Base-by-base conservation (phyloP, 495 filamentous ascomycete species). In the Aspergillus carlsbadensis region DNA sequence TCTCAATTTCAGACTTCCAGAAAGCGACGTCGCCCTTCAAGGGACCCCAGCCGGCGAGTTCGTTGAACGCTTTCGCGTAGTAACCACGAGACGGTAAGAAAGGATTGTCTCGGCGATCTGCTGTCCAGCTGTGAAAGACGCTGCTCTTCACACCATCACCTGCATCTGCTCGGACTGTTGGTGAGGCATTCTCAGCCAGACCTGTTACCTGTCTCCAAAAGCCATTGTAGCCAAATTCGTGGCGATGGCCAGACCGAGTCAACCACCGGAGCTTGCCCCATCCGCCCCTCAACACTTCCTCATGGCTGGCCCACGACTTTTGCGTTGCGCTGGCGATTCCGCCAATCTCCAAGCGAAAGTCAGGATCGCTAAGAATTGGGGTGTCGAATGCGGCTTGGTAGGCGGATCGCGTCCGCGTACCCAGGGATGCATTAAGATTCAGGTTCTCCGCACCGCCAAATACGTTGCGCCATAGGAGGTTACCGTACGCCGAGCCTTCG, bases 371-470 rank as follows among this genome's bases (percentile, higher is more conserved):
- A 20, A 86, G 73, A 44, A 98, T 72, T 0, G 94, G 94, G 0
- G 91, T 82, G 37, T 88, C 84, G 57, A 98, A 92, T 54, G 80
- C 83, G 52, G 89, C 87, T 62, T 89, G 87, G 73, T 96, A 98
- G 22, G 92, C 87, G 13, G 90, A 92, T 33, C 91, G 79, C 13
- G 94, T 97, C 26, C 94, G 82, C 33, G 92, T 96, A 22, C 94
- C 94, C 24, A 92, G 71, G 1, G 90, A 88, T 14, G 90, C 92
- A 64, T 94, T 91, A 42, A 95, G 69, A 59, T 84, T 88, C 52
- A 98, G 70, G n/a, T 83, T 85, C 72, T 98, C 94, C 14, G 94
- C 92, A 22, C 95, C 95, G 36, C 94, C 94, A 65, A 98, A 92
- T 39, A 98, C 81, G 73, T 98, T 98, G 44, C 95, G 87, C 70